Conservation (phyloP, 257 asterid genomes). For the Solanum infundibuliforme region DNA sequence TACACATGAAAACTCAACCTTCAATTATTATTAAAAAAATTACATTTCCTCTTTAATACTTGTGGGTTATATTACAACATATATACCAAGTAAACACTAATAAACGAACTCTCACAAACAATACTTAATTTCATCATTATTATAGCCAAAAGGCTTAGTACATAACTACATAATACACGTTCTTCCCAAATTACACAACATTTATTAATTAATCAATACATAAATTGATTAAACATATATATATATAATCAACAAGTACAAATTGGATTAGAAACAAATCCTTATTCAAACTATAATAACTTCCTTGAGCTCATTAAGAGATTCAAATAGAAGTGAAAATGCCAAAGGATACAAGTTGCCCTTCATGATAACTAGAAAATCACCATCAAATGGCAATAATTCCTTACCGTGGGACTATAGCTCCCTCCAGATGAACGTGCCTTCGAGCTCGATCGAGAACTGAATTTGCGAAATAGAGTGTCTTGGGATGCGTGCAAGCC, state of each 20-base stretch:
- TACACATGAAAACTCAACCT: not conserved
- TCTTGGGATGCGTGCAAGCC: conserved; percentile 1
- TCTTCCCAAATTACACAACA: not conserved
- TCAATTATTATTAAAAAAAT: not conserved
- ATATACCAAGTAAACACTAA: not conserved
- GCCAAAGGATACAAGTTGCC: conserved; percentile 98
- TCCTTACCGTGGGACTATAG: not conserved
- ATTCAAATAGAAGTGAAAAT: conserved; percentile 14
- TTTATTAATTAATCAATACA: not conserved
- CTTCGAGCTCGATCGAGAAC: not conserved
- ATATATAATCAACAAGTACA: not conserved
- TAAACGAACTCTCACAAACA: not conserved
- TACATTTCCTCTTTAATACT: not conserved
- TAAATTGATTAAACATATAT: not conserved
- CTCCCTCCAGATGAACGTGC: not conserved
- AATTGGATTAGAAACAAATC: conserved; percentile 2
- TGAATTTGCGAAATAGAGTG: not conserved
- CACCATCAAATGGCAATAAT: conserved; percentile 17
- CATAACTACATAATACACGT: not conserved
- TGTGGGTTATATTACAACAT: not conserved
- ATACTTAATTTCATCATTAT: not conserved
- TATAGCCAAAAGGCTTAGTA: not conserved
- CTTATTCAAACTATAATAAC: not conserved
- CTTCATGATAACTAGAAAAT: conserved; percentile 19
- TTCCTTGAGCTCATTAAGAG: not conserved